phyloP scores from a whole-genome alignment of 2,329 filamentous ascomycete species.

The Botrytis sinoallii region DNA sequence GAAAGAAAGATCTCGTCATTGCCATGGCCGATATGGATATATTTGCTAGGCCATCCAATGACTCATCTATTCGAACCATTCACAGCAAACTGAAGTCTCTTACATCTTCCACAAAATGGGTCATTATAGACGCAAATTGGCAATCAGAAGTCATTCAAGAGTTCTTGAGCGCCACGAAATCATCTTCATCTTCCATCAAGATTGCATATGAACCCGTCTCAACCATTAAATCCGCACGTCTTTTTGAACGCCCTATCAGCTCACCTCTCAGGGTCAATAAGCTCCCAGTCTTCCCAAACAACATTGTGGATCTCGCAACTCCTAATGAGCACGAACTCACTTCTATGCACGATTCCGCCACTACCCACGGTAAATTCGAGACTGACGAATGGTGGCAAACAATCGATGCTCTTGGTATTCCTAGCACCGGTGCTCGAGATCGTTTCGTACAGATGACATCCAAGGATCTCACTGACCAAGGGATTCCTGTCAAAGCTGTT shows the following conservation, averaged over 20 bases:
- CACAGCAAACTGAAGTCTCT: background rate
- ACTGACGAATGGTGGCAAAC: constrained; percentile 71
- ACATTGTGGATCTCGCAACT: constrained; percentile 70
- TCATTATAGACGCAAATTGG: constrained; percentile 90
- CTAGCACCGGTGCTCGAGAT: constrained; percentile 64
- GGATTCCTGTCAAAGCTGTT: constrained; percentile 78
- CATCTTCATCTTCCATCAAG: constrained; percentile 44
- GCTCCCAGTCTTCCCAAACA: constrained; percentile 56
- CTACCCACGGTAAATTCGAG: constrained; percentile 65
- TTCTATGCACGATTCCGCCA: constrained; percentile 73
- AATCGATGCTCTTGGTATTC: constrained; percentile 76
- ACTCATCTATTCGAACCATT: constrained; percentile 36
- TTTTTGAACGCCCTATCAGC: constrained; percentile 45
- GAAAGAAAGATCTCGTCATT: constrained; percentile 76
- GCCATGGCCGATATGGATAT: constrained; percentile 90
- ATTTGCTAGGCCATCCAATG: constrained; percentile 47
- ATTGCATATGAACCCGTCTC: constrained; percentile 90
- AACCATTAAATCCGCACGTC: constrained; percentile 68
- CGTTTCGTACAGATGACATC: constrained; percentile 68
- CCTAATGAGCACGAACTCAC: constrained; percentile 81
- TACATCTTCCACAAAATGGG: constrained; percentile 51
- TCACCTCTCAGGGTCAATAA: constrained; percentile 56
- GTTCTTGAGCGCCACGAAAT: constrained; percentile 55
- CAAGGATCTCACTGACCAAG: constrained; percentile 66
- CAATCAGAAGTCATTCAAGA: constrained; percentile 58